Conservation (phyloP, 139 green algal genomes). For the Nannochloris sp. region DNA sequence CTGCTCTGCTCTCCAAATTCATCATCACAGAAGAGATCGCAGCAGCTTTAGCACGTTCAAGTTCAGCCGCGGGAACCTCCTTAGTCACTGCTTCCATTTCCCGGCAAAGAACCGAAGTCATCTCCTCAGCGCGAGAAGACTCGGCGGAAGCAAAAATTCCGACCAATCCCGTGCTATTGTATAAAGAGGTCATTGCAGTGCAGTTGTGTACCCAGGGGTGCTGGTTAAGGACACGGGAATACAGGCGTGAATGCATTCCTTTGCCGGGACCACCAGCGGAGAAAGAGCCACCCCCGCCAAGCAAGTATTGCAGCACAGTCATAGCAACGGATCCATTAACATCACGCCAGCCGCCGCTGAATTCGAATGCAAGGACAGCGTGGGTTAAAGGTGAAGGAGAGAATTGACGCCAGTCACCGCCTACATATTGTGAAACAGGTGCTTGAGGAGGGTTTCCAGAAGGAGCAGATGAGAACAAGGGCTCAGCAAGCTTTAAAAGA, state of each 20-base stretch:
- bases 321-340: slow-evolving; percentile 70
- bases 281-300: slow-evolving; percentile 92
- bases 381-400: slow-evolving; percentile 34
- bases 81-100: slow-evolving; percentile 51
- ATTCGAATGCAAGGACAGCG: slow-evolving; percentile 67
- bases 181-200: slow-evolving; percentile 76
- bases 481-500: slow-evolving; percentile 56
- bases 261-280: slow-evolving; percentile 84
- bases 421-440: slow-evolving; percentile 12
- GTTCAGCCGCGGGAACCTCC: slow-evolving; percentile 57
- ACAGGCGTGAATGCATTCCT: slow-evolving; percentile 95
- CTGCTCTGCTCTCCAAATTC: slow-evolving; percentile 86
- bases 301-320: slow-evolving; percentile 82
- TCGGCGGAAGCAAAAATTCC: slow-evolving; percentile 67
- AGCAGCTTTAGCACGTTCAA: slow-evolving; percentile 83
- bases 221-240: slow-evolving; percentile 87
- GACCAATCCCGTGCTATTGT: slow-evolving; percentile 84
- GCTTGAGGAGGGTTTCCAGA: background rate
- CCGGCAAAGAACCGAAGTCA: slow-evolving; percentile 40
- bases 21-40: slow-evolving; percentile 73
- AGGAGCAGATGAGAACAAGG: slow-evolving; percentile 47
- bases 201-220: slow-evolving; percentile 77
- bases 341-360: slow-evolving; percentile 81
- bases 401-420: slow-evolving; percentile 35
- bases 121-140: slow-evolving; percentile 23